A percentile compares a stretch with the other conserved stretches of the same genome.
These are phyloP conservation scores for Penicillium diatomitis DNA, from an alignment of 495 filamentous ascomycete genomes.

Conservation along the genomic window DNA sequence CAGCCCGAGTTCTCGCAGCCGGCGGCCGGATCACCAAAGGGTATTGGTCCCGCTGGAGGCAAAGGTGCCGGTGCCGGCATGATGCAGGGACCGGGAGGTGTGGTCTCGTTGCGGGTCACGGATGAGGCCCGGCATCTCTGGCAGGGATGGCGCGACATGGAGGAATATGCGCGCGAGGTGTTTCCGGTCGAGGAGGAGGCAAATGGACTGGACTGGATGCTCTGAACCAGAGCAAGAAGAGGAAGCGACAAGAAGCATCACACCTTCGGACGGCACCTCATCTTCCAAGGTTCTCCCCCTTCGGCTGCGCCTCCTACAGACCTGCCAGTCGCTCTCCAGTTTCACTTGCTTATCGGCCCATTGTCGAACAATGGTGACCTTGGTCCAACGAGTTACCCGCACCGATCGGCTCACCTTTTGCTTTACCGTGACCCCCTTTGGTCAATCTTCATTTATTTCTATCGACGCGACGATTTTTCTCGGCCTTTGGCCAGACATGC, in stretches of 20 bases:
- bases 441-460: not conserved
- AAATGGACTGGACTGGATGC: slow-evolving; percentile 91
- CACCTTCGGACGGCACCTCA: no score
- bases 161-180: slow-evolving; percentile 92
- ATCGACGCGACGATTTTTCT: not conserved
- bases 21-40: slow-evolving; percentile 37
- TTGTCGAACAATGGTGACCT: not conserved
- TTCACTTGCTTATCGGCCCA: not conserved
- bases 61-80: slow-evolving; percentile 52
- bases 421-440: no score
- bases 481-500: slow-evolving; percentile 13
- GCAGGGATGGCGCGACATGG: slow-evolving; percentile 84
- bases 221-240: slow-evolving; percentile 19
- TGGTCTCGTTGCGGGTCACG: slow-evolving; percentile 48
- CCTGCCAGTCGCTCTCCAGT: not conserved
- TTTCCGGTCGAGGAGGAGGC: slow-evolving; percentile 91
- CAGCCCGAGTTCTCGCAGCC: slow-evolving; percentile 40
- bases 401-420: no score
- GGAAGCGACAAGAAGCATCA: not conserved
- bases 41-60: slow-evolving; percentile 51
- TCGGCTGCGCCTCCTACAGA: not conserved
- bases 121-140: slow-evolving; percentile 68
- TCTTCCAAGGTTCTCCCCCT: not conserved
- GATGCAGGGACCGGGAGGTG: slow-evolving; percentile 48
- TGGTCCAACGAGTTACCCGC: no score